Evolutionary conservation across 371 early-diverging fungal species (phyloP).

Genomic region (Haplosporangium sp.): DNA sequence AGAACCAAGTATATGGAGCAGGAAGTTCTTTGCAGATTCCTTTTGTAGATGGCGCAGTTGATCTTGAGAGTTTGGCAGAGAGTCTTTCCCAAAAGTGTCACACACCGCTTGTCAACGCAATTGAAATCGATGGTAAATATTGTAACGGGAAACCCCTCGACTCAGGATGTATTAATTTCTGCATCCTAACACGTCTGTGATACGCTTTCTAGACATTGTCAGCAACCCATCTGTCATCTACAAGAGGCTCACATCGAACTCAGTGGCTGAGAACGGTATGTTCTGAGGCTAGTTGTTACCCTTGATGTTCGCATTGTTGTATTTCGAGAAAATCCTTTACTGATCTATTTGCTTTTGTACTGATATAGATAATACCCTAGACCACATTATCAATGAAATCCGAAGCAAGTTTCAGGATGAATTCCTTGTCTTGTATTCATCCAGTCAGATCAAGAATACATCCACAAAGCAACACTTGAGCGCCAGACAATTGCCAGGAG

Average conservation of each 20-base stretch:
- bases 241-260: constrained; percentile 29
- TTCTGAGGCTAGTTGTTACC: background rate
- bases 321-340: too few relatives aligned
- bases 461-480: constrained; percentile 21
- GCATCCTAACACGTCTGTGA: background rate
- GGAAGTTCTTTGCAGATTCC: constrained; percentile 48
- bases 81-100: constrained; percentile 38
- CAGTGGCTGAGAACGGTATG: constrained; percentile 33
- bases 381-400: constrained; percentile 20
- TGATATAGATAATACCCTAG: constrained; percentile 21
- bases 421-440: constrained; percentile 46
- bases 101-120: constrained; percentile 22
- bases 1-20: constrained; percentile 40
- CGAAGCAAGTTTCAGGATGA: constrained; percentile 24
- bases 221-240: constrained; percentile 32
- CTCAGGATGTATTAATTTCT: too few relatives aligned
- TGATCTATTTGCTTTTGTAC: background rate
- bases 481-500: constrained; percentile 35
- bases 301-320: background rate
- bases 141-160: too few relatives aligned
- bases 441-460: constrained; percentile 40
- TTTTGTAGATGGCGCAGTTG: constrained; percentile 46
- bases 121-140: constrained; percentile 20
- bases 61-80: constrained; percentile 40
- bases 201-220: constrained; percentile 5